Conservation (phyloP, 208 protist species). For the Angomonas ambiguus region DNA sequence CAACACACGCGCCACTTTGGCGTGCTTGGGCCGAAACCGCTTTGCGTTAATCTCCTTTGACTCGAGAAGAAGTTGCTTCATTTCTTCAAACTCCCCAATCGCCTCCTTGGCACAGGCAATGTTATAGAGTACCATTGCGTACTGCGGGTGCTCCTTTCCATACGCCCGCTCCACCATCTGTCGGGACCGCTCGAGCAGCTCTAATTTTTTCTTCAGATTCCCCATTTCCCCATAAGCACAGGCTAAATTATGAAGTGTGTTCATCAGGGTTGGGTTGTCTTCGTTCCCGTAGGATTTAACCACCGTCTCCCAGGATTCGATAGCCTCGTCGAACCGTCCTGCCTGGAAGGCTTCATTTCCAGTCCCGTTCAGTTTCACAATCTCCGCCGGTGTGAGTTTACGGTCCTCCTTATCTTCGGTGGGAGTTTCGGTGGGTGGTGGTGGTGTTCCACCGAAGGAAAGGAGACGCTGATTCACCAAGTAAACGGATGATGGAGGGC, state of each 20-base stretch:
- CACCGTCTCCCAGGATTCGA: constrained; percentile 66
- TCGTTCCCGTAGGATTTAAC: constrained; percentile 31
- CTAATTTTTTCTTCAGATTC: constrained; percentile 61
- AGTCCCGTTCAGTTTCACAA: constrained; percentile 62
- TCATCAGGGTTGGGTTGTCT: constrained; percentile 68
- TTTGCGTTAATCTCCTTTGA: constrained; percentile 63
- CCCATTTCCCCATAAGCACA: constrained; percentile 83
- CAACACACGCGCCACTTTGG: constrained; percentile 77
- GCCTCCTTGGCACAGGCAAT: constrained; percentile 79
- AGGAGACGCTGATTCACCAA: neutral
- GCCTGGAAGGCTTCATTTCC: constrained; percentile 46
- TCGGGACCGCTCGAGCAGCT: constrained; percentile 63
- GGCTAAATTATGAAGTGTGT: constrained; percentile 84
- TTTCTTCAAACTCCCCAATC: constrained; percentile 66
- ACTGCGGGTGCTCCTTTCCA: constrained; percentile 80
- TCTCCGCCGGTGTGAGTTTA: constrained; percentile 22
- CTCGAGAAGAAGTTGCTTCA: constrained; percentile 58
- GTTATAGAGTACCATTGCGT: constrained; percentile 83
- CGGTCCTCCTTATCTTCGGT: neutral
- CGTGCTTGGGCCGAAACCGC: constrained; percentile 59
- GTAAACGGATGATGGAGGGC: neutral
- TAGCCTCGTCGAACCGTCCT: constrained; percentile 63
- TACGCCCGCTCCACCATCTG: constrained; percentile 57
- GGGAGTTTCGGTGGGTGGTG: neutral
- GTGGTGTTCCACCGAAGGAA: neutral